Evolutionary conservation across 768 basidiomycete species (phyloP).

Genomic region (Tricholoma hemisulphureum): DNA sequence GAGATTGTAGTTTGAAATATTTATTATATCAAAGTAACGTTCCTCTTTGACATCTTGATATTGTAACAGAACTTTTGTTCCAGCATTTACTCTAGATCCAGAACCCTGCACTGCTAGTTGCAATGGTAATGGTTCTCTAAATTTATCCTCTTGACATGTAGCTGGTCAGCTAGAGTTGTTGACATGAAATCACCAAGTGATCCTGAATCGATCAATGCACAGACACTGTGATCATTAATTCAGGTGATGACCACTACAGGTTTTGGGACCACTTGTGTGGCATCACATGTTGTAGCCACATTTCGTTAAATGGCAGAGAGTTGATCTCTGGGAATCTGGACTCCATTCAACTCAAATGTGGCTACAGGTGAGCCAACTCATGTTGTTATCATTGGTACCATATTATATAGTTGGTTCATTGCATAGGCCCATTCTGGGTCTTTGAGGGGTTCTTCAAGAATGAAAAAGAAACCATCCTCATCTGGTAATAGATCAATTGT

Average conservation of each 20-base stretch:
- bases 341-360: not conserved
- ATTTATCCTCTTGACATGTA: not conserved
- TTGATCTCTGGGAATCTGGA: not conserved
- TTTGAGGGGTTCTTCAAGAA: not conserved
- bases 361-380: not conserved
- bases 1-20: conserved; percentile 37
- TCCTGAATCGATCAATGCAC: not conserved
- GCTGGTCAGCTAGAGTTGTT: not conserved
- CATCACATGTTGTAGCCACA: not conserved
- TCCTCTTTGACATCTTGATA: conserved; percentile 1
- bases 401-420: not conserved
- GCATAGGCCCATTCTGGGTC: not conserved
- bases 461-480: conserved; percentile 1
- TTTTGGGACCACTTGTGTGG: not conserved
- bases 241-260: not conserved
- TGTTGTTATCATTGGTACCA: not conserved
- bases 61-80: not conserved
- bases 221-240: not conserved
- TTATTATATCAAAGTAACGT: conserved; percentile 36
- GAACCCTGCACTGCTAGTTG: conserved; percentile 8
- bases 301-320: not conserved
- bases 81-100: conserved; percentile 4
- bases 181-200: conserved; percentile 1
- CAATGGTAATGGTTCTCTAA: not conserved
- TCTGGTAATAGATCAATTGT: not conserved